Base-by-base conservation (phyloP, 2,329 filamentous ascomycete species). In the Talaromyces sp. region DNA sequence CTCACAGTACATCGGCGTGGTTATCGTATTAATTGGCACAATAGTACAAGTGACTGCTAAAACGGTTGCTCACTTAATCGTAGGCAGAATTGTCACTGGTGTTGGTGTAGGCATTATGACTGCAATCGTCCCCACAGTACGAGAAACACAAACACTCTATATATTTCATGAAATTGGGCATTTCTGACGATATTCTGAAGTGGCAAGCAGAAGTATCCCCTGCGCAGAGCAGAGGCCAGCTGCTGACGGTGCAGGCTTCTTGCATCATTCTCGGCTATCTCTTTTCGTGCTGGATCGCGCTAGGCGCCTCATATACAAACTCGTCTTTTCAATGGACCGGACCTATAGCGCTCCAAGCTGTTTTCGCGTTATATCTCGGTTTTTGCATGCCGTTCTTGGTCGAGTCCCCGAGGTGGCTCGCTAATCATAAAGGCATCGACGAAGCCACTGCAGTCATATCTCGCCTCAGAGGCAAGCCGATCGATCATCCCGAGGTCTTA, bases 51-150 rank as follows among this genome's bases (percentile, higher is more conserved):
- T 56, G 12, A 56, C 54, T 14, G 54, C 54, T 5, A 56, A 18
- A 18, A 56, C 54, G 23, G 33, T 56, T 7, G 31, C 54, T 10
- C 56, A 59, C 28, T 34, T 59, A 18, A 69, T 70, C 53, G 71
- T 80, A 16, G 79, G 79, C 23, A 73, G 79, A 44, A 74, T 79
- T 50, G 73, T 82, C 14, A 79, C 78, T 6, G 81, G 56, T 27
- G n/a, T 59, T n/a, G 56, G 56, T 2, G 56, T 59, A 12, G 56
- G 42, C 7, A 59, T 71, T 50, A 70, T 69, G 55, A 67, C 63
- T 5, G 67, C 66, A 3, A 70, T 65, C n/a, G 68, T 72, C 10
- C 70, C 70, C 34, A 59, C 56, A 16, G 56, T 59, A 59, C 16
- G 56, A 23, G 16, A n/a, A 30, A 9, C 30, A 7, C 30, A 12